Conservation (phyloP, 1,284 basidiomycete species). For the Polyporus tsugae region DNA sequence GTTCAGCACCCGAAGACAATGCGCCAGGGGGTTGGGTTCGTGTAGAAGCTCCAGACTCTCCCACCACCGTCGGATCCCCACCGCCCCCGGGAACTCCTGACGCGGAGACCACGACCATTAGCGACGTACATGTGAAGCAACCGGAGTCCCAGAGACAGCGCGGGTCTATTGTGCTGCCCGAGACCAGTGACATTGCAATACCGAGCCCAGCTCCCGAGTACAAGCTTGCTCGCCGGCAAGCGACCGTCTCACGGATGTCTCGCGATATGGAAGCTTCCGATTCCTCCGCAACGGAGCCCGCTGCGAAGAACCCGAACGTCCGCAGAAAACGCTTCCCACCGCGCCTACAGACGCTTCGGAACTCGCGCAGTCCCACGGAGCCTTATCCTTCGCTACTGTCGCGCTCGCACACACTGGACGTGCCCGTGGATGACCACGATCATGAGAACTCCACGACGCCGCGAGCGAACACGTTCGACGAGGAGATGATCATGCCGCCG, state of each 20-base stretch:
- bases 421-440: slow-evolving; percentile 60
- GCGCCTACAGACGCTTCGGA: slow-evolving; percentile 56
- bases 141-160: slow-evolving; percentile 41
- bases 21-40: slow-evolving; percentile 44
- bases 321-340: slow-evolving; percentile 59
- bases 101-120: slow-evolving; percentile 31
- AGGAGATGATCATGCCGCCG: slow-evolving; percentile 41
- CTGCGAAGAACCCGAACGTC: slow-evolving; percentile 46
- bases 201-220: slow-evolving; percentile 38
- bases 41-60: slow-evolving; percentile 49
- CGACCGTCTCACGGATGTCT: slow-evolving; percentile 44
- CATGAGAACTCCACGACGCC: slow-evolving; percentile 62
- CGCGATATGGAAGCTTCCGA: slow-evolving; percentile 54
- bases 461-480: slow-evolving; percentile 57
- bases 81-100: slow-evolving; percentile 53
- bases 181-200: slow-evolving; percentile 37
- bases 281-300: slow-evolving; percentile 50
- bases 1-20: slow-evolving; percentile 30
- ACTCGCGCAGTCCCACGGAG: slow-evolving; percentile 45
- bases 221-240: slow-evolving; percentile 43
- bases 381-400: slow-evolving; percentile 38
- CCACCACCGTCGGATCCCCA: slow-evolving; percentile 50
- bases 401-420: slow-evolving; percentile 58
- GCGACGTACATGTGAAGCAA: slow-evolving; percentile 39
- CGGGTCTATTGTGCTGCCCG: slow-evolving; percentile 49